Evolutionary conservation across 2,329 filamentous ascomycete species (phyloP).

Genomic region (Microdochium nivale): DNA sequence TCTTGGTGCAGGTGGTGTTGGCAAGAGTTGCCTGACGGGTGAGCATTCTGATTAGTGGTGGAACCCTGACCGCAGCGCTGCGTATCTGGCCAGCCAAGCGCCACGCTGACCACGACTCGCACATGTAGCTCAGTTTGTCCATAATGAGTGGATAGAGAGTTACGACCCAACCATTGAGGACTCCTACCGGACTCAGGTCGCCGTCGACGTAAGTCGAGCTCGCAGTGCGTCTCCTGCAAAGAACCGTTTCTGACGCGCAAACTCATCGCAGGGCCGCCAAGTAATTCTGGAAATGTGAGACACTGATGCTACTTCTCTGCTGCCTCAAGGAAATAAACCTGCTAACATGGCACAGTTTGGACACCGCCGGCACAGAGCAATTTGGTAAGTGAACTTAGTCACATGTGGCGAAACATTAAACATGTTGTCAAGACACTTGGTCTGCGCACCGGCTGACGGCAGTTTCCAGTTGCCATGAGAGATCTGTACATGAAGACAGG

Average conservation of each 20-base stretch:
- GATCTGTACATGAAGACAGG: conserved; percentile 91
- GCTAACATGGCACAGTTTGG: conserved; percentile 47
- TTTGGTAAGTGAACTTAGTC: conserved; percentile 59
- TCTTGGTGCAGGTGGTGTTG: conserved; percentile 77
- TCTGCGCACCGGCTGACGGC: neutral
- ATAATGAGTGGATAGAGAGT: conserved; percentile 89
- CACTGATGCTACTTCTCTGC: conserved; percentile 5
- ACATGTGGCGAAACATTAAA: conserved; percentile 1
- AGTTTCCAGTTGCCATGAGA: conserved; percentile 48
- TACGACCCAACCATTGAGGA: conserved; percentile 76
- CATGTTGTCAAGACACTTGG: neutral
- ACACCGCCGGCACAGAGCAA: conserved; percentile 86
- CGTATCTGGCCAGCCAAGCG: neutral
- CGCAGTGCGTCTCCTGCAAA: conserved; percentile 7
- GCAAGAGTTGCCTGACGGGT: conserved; percentile 90
- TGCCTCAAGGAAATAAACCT: conserved; percentile 7
- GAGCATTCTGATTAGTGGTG: conserved; percentile 16
- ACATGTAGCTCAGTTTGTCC: conserved; percentile 72
- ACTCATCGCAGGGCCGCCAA: conserved; percentile 60
- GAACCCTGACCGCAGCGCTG: neutral
- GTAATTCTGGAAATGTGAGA: conserved; percentile 82
- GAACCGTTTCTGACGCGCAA: conserved; percentile 18
- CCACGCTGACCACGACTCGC: conserved; percentile 2
- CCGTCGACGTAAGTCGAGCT: conserved; percentile 67
- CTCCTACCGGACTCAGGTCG: conserved; percentile 64